Base-by-base conservation (phyloP, 2,329 filamentous ascomycete species). In the Arthrobotrys conoides region DNA sequence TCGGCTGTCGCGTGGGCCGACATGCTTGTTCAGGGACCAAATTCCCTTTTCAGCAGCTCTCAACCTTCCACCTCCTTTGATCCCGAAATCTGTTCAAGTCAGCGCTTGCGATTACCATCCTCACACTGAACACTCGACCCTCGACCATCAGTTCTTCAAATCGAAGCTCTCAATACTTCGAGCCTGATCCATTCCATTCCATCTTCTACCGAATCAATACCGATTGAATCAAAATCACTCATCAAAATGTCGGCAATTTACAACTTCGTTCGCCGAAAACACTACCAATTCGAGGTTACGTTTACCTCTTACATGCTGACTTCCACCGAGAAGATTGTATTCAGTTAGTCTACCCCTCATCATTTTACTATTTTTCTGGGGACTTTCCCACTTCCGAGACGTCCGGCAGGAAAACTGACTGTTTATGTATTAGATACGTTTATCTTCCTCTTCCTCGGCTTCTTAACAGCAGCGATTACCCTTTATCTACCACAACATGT, bases 241-340 rank as follows among this genome's bases (percentile, higher is more conserved):
- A 14, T 63, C 48, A 69, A 20, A 27, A 71, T 78, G 70, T 57
- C 63, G 14, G 48, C 86, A 36, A 84, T 96, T 82, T 89, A 93
- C 81, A 91, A 91, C 85, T 97, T 94, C 93, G 88, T 98, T 81
- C 91, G 94, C 85, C 90, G 94, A 85, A 99, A 99, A 88, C 91
- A 94, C 84, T 97, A 98, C 87, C 96, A 98, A 87, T 94, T 98
- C 84, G 96, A 99, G 87, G 95, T 98, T 84, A 97, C 95, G 12
- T 96, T 96, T 85, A 92, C 92, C 79, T 89, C 98, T 27, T 98
- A 99, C 88, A 98, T 99, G 92, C 91, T 97, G 82, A 97, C 94
- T 44, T 92, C 94, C 0, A 94, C 92, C 66, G 96, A 99, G 87
- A 97, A 97, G 85, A 95, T 97, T 86, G 91, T 97, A 82, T 97